A percentile compares a stretch with the other conserved stretches of the same genome.
Conservation (phyloP, 2,329 filamentous ascomycete genomes). For the Sphaerulina vaccinii region DNA sequence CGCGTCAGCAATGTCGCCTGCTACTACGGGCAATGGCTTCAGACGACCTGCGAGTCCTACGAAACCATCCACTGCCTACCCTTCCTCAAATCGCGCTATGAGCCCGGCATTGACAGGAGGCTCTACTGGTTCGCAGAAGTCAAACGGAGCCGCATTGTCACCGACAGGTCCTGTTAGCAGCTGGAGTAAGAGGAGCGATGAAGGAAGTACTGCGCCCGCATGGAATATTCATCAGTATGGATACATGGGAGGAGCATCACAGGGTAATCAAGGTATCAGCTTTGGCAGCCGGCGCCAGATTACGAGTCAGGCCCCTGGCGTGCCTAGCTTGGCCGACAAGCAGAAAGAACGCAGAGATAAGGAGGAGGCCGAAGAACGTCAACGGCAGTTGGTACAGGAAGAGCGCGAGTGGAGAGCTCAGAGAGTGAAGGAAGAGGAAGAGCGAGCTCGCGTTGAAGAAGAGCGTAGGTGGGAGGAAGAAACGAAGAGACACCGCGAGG, state of each 20-base stretch:
- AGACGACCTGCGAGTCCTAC: slow-evolving; percentile 28
- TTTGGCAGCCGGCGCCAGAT: slow-evolving; percentile 93
- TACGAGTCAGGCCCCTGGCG: slow-evolving; percentile 73
- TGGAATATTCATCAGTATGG: slow-evolving; percentile 99
- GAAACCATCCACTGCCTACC: slow-evolving; percentile 32
- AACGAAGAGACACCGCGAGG: slow-evolving; percentile 58
- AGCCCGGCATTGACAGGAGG: slow-evolving; percentile 50
- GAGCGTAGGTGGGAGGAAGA: slow-evolving; percentile 67
- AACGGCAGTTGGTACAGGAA: slow-evolving; percentile 49
- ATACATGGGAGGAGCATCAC: slow-evolving; percentile 95
- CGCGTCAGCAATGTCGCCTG: slow-evolving; percentile 39
- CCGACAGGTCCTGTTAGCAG: slow-evolving; percentile 66
- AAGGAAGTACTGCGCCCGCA: slow-evolving; percentile 77
- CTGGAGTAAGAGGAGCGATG: slow-evolving; percentile 85
- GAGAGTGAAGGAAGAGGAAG: slow-evolving; percentile 60
- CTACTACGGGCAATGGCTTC: slow-evolving; percentile 23
- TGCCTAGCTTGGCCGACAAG: slow-evolving; percentile 82
- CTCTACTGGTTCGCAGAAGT: slow-evolving; percentile 58
- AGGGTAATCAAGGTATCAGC: slow-evolving; percentile 89
- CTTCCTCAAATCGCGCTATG: slow-evolving; percentile 38
- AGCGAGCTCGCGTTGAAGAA: slow-evolving; percentile 61
- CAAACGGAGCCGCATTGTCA: slow-evolving; percentile 38
- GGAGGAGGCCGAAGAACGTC: slow-evolving; percentile 55
- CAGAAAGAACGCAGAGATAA: slow-evolving; percentile 64
- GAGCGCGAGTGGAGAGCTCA: slow-evolving; percentile 52